Evolutionary conservation across 2,329 filamentous ascomycete species (phyloP), one percentile per base, ranked within the genome.

Genomic region (Xylariaceae sp.): DNA sequence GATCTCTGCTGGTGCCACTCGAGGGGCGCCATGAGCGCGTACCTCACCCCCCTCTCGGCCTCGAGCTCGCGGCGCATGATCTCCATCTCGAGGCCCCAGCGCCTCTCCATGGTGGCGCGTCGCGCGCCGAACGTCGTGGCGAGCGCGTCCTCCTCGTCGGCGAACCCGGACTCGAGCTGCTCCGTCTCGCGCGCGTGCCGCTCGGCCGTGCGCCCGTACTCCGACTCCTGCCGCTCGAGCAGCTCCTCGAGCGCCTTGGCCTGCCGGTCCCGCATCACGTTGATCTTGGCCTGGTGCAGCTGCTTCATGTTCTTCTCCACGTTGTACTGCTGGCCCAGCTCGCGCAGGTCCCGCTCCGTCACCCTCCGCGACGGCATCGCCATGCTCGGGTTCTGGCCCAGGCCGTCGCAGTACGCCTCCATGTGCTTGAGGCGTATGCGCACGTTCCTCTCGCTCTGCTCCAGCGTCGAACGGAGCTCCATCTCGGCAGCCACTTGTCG

Each of bases 261-360:
- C 50, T 80, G 77, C 26, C 71, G 69, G 39, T 80, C 76, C n/a
- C 76, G 65, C 61, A 80, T 67, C 17, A 80, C 75, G 45, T 79
- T 79, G 51, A 80, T 77, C 49, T 72, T 73, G 24, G 70, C 64
- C 45, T 75, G 64, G 40, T 80, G 74, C 3, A 75, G 58, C 23
- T 72, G 66, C 39, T 71, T 68, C 63, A 80, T 70, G 41, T 70
- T 69, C 47, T 77, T 75, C 23, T 73, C 67, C 10, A 77, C 47
- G 40, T 68, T 75, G 53, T 79, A 78, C 50, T 80, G 75, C 45
- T 77, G 71, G 8, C 68, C 68, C 3, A 80, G 60, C 48, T 77
- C 72, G 21, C 70, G 65, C 14, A 76, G 57, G 42, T 80, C 72
- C 29, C 69, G 64, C 47, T 77, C 71, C 2, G 76, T 80, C 12